Evolutionary conservation across 2,329 filamentous ascomycete species (phyloP).

Genomic region (Cadophora luteo-olivacea): DNA sequence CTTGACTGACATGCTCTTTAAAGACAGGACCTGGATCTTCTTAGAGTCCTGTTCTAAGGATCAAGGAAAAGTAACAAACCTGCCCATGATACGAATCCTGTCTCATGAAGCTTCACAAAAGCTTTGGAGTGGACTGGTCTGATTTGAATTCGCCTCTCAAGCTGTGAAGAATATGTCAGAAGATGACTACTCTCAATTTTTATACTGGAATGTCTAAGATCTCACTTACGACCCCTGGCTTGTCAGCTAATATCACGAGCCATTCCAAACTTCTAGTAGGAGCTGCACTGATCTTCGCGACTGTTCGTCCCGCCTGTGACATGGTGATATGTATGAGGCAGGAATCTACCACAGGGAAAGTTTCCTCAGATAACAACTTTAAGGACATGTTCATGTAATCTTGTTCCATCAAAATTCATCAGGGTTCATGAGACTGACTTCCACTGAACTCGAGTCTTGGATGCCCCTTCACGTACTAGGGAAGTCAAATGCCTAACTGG

Average conservation of each 20-base stretch:
- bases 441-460: not conserved
- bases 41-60: not conserved
- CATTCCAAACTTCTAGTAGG: not conserved
- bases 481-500: not conserved
- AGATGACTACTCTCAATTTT: not conserved
- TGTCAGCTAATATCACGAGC: conserved; percentile 16
- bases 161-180: not conserved
- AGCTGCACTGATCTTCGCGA: conserved; percentile 1
- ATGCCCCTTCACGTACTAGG: not conserved
- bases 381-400: not conserved
- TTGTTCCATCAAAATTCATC: not conserved
- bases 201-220: too few species aligned
- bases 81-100: conserved; percentile 13
- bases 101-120: conserved; percentile 17
- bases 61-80: not conserved
- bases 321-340: not conserved
- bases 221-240: conserved; percentile 13
- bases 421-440: not conserved
- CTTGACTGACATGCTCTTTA: conserved; percentile 14
- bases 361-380: not conserved
- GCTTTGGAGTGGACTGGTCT: conserved; percentile 16
- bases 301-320: conserved; percentile 3
- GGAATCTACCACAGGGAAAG: not conserved
- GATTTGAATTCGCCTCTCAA: conserved; percentile 18
- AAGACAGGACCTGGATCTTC: conserved; percentile 5